Evolutionary conservation across 208 protist species (phyloP).

Genomic region (Acanthamoeba healyi): DNA sequence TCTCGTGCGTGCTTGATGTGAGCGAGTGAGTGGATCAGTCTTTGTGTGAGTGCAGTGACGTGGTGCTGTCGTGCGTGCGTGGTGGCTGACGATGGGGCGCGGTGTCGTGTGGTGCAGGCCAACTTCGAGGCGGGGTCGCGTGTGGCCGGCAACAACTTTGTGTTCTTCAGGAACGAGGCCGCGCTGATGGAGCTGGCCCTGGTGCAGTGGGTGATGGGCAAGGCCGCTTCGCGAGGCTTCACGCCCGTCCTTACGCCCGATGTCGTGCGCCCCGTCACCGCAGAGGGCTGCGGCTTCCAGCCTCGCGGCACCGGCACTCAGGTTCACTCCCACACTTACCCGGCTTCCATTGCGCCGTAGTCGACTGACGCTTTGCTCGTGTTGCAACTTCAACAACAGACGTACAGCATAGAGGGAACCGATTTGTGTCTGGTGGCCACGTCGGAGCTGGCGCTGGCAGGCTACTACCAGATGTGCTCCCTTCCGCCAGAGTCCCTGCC

Average conservation of each 20-base stretch:
- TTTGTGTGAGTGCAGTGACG: background rate
- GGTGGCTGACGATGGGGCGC: background rate
- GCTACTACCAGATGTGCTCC: constrained; percentile 76
- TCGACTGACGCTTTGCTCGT: too few relatives aligned
- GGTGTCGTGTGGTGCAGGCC: constrained; percentile 11
- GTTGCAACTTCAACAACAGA: too few relatives aligned
- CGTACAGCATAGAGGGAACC: constrained; percentile 80
- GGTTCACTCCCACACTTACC: background rate
- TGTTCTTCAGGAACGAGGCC: constrained; percentile 87
- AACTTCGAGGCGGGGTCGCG: constrained; percentile 69
- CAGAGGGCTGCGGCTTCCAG: constrained; percentile 90
- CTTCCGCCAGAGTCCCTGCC: constrained; percentile 68
- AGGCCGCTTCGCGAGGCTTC: constrained; percentile 77
- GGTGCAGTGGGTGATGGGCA: constrained; percentile 85
- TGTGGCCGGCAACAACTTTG: constrained; percentile 79
- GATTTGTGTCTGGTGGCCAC: constrained; percentile 89
- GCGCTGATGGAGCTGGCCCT: constrained; percentile 90
- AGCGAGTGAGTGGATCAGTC: background rate
- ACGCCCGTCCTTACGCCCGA: constrained; percentile 86
- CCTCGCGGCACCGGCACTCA: constrained; percentile 81
- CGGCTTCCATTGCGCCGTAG: too few relatives aligned
- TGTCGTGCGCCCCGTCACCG: constrained; percentile 81
- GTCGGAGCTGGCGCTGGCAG: constrained; percentile 89
- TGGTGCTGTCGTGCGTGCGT: background rate
- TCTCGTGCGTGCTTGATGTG: constrained; percentile 15